Base-by-base conservation (phyloP, 192 early-diverging fungal genomes). In the Podila minutissima region DNA sequence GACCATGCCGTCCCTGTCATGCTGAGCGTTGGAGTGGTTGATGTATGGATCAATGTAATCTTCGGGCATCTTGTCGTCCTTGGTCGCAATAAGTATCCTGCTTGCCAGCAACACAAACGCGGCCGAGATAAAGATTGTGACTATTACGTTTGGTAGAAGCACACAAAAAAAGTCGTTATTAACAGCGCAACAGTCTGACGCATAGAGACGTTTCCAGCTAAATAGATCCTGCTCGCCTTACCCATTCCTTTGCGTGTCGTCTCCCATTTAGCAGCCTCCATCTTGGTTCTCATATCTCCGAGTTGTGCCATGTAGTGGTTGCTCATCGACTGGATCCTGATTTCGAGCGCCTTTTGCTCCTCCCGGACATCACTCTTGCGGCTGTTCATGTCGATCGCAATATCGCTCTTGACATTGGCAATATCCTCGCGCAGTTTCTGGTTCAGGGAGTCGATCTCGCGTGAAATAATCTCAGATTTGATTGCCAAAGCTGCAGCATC, bases 371-470 rank as follows among this genome's bases (percentile, higher is more conserved):
- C 97, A 53, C 93, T 89, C 73, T 94, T 95, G 72, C 94, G 92
- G 74, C 93, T 94, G 82, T 95, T 98, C 82, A 98, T 83, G 73
- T 98, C 97, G 67, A 98, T 91, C 26, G 91, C 86, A 53, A 98
- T 92, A n/a, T 96, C 94, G 17, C 91, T 88, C 69, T 94, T 94
- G 82, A 97, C 76, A 33, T 88, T 89, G 6, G 89, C 88, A 24
- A 95, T 86, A 53, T 93, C 89, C 58, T 98, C 97, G n/a, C 90
- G 85, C 38, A 94, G 83, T 41, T 88, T 88, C 58, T 93, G 93
- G 46, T 86, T 88, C 67, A 96, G 66, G 0, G 89, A 88, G 64
- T 96, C 94, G 24, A 96, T 89, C 62, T 95, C 95, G 57, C 95
- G 87, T 64, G 90, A 86, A 32, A 96, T 93, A 2, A 81, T 76